Evolutionary conservation across 1,284 basidiomycete genomes (phyloP).

Genomic region (Coriolopsis trogii): DNA sequence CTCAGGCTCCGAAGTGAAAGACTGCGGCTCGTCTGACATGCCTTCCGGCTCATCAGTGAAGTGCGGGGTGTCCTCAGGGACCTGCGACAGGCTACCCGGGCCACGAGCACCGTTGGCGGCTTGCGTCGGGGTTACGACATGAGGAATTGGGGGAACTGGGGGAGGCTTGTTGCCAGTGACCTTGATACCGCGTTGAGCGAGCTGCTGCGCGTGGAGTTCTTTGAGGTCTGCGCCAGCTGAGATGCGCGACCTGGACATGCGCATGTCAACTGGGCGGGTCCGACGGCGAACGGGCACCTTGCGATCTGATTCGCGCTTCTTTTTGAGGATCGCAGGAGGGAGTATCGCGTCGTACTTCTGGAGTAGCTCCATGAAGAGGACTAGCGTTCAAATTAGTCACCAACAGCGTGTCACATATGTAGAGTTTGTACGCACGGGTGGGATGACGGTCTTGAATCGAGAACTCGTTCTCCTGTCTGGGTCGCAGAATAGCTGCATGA

Average conservation of each 20-base stretch:
- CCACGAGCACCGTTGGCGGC: too few relatives aligned
- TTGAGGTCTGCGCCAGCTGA: constrained; percentile 46
- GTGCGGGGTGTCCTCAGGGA: constrained; percentile 15
- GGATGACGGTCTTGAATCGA: constrained; percentile 88
- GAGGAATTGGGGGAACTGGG: constrained; percentile 27
- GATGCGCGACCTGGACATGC: constrained; percentile 65
- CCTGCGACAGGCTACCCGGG: constrained; percentile 14
- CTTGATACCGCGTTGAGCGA: constrained; percentile 32
- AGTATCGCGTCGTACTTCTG: constrained; percentile 77
- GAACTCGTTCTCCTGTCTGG: constrained; percentile 79
- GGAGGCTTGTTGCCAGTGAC: constrained; percentile 25
- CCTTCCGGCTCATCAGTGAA: constrained; percentile 15
- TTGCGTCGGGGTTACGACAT: constrained; percentile 5
- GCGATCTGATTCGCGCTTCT: constrained; percentile 85
- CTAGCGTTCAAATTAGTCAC: constrained; percentile 34
- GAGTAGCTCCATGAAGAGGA: constrained; percentile 85
- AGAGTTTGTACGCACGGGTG: constrained; percentile 51
- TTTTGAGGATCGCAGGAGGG: constrained; percentile 80
- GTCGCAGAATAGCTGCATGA: constrained; percentile 73
- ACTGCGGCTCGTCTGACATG: constrained; percentile 3
- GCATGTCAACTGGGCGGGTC: constrained; percentile 88
- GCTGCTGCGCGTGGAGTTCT: constrained; percentile 60
- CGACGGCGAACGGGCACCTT: constrained; percentile 83
- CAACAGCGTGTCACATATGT: not conserved
- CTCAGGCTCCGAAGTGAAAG: constrained; percentile 18